phyloP scores from a whole-genome alignment of 2,329 filamentous ascomycete genomes.

The Zasmidium citrigriseum region DNA sequence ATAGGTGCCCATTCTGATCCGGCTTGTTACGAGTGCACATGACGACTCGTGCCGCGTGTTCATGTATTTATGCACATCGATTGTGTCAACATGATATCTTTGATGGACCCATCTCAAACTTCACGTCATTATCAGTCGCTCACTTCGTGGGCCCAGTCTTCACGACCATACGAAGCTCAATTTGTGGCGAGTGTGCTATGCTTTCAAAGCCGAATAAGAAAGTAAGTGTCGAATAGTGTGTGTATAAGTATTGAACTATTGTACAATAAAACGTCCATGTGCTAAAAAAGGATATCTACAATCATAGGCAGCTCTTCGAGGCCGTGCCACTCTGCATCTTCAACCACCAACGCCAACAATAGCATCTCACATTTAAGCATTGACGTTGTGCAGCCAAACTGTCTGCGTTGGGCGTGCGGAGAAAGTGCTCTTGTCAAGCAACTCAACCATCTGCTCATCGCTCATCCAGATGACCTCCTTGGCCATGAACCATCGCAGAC shows the following conservation, averaged over 20 bases:
- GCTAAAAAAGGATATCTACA: too few relatives aligned
- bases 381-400: conserved; percentile 50
- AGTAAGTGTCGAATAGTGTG: too few relatives aligned
- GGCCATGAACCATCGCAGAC: conserved; percentile 49
- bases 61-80: too few relatives aligned
- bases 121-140: too few relatives aligned
- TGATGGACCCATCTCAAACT: too few relatives aligned
- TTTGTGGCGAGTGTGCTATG: too few relatives aligned
- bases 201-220: too few relatives aligned
- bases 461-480: conserved; percentile 44
- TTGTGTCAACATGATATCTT: too few relatives aligned
- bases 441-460: conserved; percentile 48
- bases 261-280: not conserved
- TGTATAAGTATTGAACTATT: too few relatives aligned
- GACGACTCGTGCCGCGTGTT: too few relatives aligned
- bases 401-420: conserved; percentile 47
- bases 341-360: not conserved
- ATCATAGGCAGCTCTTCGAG: not conserved
- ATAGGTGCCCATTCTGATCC: not conserved
- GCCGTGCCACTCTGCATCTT: not conserved
- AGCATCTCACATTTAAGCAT: conserved; percentile 27
- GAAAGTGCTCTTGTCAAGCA: conserved; percentile 48
- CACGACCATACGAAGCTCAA: too few relatives aligned
- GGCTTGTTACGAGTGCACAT: not conserved
- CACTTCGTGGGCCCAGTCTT: too few relatives aligned